Conservation (phyloP, 2,329 filamentous ascomycete genomes). For the Lasiodiplodia theobromae region DNA sequence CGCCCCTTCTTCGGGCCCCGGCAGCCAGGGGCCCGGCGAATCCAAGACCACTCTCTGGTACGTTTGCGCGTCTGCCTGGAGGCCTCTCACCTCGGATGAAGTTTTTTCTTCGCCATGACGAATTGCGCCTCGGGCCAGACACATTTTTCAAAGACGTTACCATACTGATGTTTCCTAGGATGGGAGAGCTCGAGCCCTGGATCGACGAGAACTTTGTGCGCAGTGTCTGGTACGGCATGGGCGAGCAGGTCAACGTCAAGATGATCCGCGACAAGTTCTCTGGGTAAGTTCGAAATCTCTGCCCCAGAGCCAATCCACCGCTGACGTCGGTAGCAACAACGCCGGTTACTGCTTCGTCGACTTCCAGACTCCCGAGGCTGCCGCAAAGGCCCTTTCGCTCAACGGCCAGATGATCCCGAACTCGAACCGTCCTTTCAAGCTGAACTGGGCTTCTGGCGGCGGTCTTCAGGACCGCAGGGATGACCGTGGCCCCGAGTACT, state of each 20-base stretch:
- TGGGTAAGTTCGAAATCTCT: conserved; percentile 67
- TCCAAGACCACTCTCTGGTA: conserved; percentile 63
- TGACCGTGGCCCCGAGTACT: conserved; percentile 94
- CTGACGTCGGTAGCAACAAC: conserved; percentile 76
- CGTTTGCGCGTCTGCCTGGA: conserved; percentile 35
- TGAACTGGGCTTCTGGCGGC: conserved; percentile 98
- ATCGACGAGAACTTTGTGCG: conserved; percentile 99
- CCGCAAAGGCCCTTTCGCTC: conserved; percentile 86
- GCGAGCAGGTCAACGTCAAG: conserved; percentile 96
- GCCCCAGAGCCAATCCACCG: conserved; percentile 9
- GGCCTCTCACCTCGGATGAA: conserved; percentile 4
- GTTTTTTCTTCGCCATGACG: conserved; percentile 17
- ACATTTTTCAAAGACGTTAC: conserved; percentile 5
- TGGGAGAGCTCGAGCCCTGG: conserved; percentile 99
- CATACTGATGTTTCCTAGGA: conserved; percentile 65
- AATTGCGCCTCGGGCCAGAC: not conserved
- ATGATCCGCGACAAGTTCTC: conserved; percentile 99
- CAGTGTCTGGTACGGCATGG: conserved; percentile 91
- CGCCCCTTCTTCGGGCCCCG: conserved; percentile 47
- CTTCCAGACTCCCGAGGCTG: conserved; percentile 81
- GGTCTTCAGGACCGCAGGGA: conserved; percentile 94
- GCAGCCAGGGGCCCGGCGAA: conserved; percentile 46
- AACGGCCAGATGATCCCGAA: conserved; percentile 93
- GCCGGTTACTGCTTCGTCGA: conserved; percentile 99
- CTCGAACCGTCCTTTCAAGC: conserved; percentile 93